A percentile compares a stretch with the other conserved stretches of the same genome.
Conservation (phyloP, 1,284 basidiomycete genomes). For the Ustilago xerochloae region DNA sequence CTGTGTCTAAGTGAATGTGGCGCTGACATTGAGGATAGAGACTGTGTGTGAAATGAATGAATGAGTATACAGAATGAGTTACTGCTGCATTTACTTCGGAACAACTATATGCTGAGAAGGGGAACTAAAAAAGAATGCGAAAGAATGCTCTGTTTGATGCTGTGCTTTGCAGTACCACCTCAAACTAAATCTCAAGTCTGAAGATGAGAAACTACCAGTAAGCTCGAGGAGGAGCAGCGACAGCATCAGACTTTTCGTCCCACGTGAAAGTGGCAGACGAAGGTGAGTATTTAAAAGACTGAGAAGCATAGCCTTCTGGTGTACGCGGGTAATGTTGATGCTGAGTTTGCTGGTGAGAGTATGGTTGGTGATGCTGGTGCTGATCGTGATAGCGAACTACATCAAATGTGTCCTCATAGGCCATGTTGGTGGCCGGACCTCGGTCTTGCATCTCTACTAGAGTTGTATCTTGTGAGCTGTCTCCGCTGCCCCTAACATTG, state of each 20-base stretch:
- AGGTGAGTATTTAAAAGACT: constrained; percentile 9
- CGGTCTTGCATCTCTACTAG: constrained; percentile 13
- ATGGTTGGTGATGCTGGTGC: constrained; percentile 3
- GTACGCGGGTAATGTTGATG: neutral
- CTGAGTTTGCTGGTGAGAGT: neutral
- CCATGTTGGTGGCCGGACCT: neutral
- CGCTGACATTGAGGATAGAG: no score
- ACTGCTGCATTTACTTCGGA: neutral
- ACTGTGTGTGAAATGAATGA: neutral
- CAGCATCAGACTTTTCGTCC: constrained; percentile 6
- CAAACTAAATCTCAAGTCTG: no score
- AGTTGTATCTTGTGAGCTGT: constrained; percentile 17
- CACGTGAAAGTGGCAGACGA: constrained; percentile 1
- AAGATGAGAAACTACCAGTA: constrained; percentile 8
- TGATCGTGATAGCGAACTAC: constrained; percentile 7
- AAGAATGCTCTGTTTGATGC: neutral
- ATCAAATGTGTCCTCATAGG: neutral
- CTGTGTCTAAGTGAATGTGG: constrained; percentile 2
- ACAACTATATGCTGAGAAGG: no score
- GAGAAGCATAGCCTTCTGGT: constrained; percentile 23
- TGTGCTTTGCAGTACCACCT: no score
- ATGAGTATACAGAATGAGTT: neutral
- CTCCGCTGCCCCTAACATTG: neutral
- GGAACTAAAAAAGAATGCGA: neutral
- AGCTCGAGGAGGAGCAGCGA: constrained; percentile 10